Conservation (phyloP, 2,329 filamentous ascomycete genomes). For the Nemania serpens region DNA sequence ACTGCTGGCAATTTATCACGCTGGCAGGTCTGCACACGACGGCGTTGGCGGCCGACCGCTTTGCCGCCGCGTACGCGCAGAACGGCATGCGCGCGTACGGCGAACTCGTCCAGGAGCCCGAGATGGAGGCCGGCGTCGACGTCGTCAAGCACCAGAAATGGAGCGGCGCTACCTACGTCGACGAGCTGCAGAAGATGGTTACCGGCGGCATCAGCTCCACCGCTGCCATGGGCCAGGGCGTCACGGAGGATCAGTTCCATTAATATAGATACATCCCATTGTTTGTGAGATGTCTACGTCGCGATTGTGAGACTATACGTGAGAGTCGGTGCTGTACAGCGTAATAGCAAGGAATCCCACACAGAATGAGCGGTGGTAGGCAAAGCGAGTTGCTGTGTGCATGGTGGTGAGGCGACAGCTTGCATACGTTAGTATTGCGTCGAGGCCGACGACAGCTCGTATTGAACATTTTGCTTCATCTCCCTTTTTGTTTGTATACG, state of each 20-base stretch:
- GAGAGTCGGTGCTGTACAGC: too few species aligned
- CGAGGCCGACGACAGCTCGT: conserved; percentile 2
- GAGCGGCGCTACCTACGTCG: conserved; percentile 92
- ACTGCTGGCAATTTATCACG: conserved; percentile 99
- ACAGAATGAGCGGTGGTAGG: too few species aligned
- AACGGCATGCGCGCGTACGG: conserved; percentile 96
- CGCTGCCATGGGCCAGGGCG: conserved; percentile 94
- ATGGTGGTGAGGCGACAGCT: neutral
- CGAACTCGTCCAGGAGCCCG: conserved; percentile 95
- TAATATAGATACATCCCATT: conserved; percentile 28
- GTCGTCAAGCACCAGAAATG: conserved; percentile 99
- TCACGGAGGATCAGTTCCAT: conserved; percentile 97
- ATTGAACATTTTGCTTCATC: neutral
- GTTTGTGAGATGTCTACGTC: too few species aligned
- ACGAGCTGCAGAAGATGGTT: conserved; percentile 96
- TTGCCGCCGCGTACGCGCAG: conserved; percentile 79
- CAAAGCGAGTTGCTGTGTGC: neutral
- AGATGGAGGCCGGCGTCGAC: conserved; percentile 88
- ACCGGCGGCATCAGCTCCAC: conserved; percentile 90
- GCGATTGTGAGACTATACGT: too few species aligned
- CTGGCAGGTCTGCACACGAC: conserved; percentile 95
- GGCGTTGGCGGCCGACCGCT: conserved; percentile 87
- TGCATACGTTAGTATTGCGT: neutral
- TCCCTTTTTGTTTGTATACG: neutral
- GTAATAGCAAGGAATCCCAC: too few species aligned